Evolutionary conservation across 108 stramenopile species (phyloP).

Genomic region (Skeletonema marinoi): DNA sequence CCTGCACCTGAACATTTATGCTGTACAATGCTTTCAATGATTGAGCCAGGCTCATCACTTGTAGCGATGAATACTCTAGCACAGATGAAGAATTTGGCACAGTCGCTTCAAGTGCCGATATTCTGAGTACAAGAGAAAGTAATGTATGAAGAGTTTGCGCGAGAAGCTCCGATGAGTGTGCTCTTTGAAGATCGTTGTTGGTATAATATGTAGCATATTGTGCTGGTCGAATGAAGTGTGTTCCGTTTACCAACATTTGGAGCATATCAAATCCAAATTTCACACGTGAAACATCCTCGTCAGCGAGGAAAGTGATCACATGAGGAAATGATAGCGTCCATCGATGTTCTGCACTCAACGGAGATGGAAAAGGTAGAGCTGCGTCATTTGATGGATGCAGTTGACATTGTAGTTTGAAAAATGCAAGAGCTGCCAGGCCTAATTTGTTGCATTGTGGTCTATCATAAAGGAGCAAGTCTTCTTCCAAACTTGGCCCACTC

Average conservation of each 20-base stretch:
- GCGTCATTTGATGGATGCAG: background rate
- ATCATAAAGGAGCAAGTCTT: constrained; percentile 19
- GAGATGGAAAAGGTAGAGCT: background rate
- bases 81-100: background rate
- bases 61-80: constrained; percentile 21
- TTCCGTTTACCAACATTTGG: constrained; percentile 8
- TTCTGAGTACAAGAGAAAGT: constrained; percentile 17
- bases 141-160: constrained; percentile 18
- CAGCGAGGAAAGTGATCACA: constrained; percentile 10
- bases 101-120: constrained; percentile 16
- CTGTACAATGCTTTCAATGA: constrained; percentile 17
- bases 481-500: constrained; percentile 6
- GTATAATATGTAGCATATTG: background rate
- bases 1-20: constrained; percentile 6
- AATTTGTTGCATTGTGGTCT: constrained; percentile 13
- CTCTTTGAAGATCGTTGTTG: background rate
- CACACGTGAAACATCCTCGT: constrained; percentile 3
- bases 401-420: constrained; percentile 10
- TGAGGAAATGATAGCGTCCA: constrained; percentile 32
- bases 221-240: constrained; percentile 4
- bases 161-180: constrained; percentile 10
- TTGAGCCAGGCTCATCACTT: constrained; percentile 27
- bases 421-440: constrained; percentile 25
- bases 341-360: constrained; percentile 18
- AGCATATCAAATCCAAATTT: constrained; percentile 34